Evolutionary conservation across 345 rosid species (phyloP).

Genomic region (Pistacia atlantica): DNA sequence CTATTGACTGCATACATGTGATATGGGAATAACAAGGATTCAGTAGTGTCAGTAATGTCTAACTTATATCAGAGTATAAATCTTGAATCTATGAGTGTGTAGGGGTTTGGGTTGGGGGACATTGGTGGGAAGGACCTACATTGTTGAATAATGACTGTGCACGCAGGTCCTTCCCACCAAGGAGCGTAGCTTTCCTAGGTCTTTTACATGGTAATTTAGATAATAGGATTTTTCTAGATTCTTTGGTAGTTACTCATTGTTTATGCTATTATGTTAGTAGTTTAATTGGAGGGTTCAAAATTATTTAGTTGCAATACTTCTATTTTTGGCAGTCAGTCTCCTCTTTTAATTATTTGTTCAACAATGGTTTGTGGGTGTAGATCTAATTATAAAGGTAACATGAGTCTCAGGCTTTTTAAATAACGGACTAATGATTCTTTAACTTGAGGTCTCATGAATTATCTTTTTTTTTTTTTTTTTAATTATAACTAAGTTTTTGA

Average conservation of each 20-base stretch:
- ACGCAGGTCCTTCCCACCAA: not conserved
- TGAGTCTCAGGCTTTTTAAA: not conserved
- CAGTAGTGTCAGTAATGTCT: not conserved
- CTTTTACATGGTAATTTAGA: no score
- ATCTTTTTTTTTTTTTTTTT: no score
- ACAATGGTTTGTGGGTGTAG: not conserved
- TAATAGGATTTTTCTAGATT: not conserved
- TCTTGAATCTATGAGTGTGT: constrained; percentile 1
- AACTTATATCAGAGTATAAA: not conserved
- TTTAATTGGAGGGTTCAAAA: not conserved
- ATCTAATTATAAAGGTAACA: not conserved
- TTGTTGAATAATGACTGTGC: no score
- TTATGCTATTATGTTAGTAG: not conserved
- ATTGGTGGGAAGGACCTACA: no score
- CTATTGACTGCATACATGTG: not conserved
- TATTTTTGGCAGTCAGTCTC: not conserved
- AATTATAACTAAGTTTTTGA: not conserved
- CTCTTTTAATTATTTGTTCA: not conserved
- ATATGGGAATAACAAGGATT: not conserved
- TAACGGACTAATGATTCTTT: not conserved
- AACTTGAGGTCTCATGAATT: no score
- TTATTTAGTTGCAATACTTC: not conserved
- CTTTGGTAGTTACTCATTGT: not conserved
- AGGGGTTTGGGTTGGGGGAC: no score
- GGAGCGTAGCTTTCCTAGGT: not conserved